Percentiles rank a stretch among this genome's conserved stretches.
Evolutionary conservation across 1,284 basidiomycete species (phyloP).

Genomic region (Ganoderma sinense): DNA sequence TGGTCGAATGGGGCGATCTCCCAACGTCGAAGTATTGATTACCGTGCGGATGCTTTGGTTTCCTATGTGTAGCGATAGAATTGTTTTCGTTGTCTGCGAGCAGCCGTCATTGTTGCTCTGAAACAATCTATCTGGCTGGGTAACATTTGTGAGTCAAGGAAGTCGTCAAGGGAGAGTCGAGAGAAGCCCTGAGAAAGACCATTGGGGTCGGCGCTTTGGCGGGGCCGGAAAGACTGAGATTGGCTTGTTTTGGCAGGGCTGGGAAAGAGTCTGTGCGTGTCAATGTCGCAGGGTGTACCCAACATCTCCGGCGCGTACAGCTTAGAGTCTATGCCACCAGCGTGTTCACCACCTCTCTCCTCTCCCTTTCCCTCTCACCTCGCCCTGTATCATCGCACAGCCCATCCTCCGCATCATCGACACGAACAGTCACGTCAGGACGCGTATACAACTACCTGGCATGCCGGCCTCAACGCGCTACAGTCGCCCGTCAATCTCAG

Average conservation of each 20-base stretch:
- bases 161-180: constrained; percentile 6
- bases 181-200: constrained; percentile 5
- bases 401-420: background rate
- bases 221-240: background rate
- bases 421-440: constrained; percentile 22
- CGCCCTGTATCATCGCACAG: constrained; percentile 1
- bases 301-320: constrained; percentile 3
- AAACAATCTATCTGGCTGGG: constrained; percentile 5
- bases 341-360: constrained; percentile 11
- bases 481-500: constrained; percentile 44
- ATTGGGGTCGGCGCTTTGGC: constrained; percentile 10
- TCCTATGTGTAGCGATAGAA: constrained; percentile 21
- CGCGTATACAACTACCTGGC: constrained; percentile 16
- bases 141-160: background rate
- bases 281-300: constrained; percentile 11
- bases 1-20: constrained; percentile 75
- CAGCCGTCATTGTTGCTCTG: background rate
- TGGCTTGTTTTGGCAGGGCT: constrained; percentile 17
- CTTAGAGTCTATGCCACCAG: constrained; percentile 25
- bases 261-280: constrained; percentile 22
- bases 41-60: constrained; percentile 6
- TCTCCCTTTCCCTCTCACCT: constrained; percentile 4
- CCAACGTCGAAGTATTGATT: constrained; percentile 55
- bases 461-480: constrained; percentile 41
- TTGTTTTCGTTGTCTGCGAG: constrained; percentile 9